Evolutionary conservation across 768 basidiomycete species (phyloP).

Genomic region (Kwoniella bestiolae): DNA sequence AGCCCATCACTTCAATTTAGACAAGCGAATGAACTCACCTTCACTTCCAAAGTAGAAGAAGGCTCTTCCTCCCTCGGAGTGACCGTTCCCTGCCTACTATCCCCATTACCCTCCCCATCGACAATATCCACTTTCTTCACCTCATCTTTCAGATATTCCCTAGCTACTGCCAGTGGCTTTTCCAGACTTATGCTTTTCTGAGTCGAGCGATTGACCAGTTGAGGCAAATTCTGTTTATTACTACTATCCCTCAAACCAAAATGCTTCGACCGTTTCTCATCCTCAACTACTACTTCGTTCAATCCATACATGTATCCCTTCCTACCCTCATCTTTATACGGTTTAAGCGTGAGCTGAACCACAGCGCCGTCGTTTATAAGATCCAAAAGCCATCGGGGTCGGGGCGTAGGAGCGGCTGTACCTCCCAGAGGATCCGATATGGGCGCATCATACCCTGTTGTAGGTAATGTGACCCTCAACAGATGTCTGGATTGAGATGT

Average conservation of each 20-base stretch:
- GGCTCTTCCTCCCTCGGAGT: conserved; percentile 11
- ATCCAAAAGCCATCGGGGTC: conserved; percentile 70
- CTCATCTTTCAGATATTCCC: conserved; percentile 25
- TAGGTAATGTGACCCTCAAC: conserved; percentile 76
- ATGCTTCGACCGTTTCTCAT: conserved; percentile 50
- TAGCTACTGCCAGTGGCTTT: conserved; percentile 40
- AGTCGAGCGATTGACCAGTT: conserved; percentile 28
- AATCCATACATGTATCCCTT: conserved; percentile 33
- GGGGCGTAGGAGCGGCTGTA: conserved; percentile 59
- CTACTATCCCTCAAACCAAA: conserved; percentile 15
- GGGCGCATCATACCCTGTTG: conserved; percentile 74
- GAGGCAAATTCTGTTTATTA: conserved; percentile 30
- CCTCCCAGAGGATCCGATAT: conserved; percentile 77
- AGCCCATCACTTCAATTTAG: neutral
- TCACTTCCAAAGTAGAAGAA: conserved; percentile 3
- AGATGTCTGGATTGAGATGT: conserved; percentile 69
- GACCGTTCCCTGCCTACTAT: neutral
- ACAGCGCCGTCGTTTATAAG: conserved; percentile 65
- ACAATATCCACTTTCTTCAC: neutral
- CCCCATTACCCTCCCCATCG: neutral
- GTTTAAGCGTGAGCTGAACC: conserved; percentile 64
- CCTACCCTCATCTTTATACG: neutral
- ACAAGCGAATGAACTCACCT: conserved; percentile 9
- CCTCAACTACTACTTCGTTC: conserved; percentile 56
- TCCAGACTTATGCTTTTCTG: conserved; percentile 18